phyloP scores from a whole-genome alignment of 108 stramenopile species.

The Cyclotella cryptica region DNA sequence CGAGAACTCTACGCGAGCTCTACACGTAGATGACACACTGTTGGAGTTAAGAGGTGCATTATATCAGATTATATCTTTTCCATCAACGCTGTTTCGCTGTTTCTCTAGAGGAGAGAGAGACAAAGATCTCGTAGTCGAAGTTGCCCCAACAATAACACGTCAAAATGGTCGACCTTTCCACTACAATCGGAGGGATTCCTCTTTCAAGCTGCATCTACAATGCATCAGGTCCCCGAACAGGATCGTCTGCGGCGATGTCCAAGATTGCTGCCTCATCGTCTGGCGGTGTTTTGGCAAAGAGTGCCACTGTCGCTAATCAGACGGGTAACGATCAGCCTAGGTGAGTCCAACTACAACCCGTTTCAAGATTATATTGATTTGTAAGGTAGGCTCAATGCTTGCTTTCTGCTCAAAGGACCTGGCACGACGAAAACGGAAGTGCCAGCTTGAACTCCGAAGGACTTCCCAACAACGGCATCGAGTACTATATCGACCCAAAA shows the following conservation, averaged over 20 bases:
- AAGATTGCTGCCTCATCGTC: constrained; percentile 72
- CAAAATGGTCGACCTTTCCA: constrained; percentile 50
- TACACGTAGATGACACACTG: too few relatives aligned
- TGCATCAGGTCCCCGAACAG: constrained; percentile 90
- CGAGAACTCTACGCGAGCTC: too few relatives aligned
- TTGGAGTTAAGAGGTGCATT: too few relatives aligned
- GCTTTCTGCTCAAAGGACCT: constrained; percentile 33
- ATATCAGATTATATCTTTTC: too few relatives aligned
- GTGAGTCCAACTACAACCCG: constrained; percentile 23
- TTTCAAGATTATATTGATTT: too few relatives aligned
- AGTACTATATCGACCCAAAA: constrained; percentile 79
- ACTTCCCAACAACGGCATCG: constrained; percentile 91
- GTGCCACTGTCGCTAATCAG: constrained; percentile 77
- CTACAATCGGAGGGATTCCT: constrained; percentile 75
- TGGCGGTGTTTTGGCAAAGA: constrained; percentile 86
- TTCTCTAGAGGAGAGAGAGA: too few relatives aligned
- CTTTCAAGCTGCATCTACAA: constrained; percentile 87
- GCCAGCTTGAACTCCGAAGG: constrained; percentile 91
- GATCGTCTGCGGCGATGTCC: constrained; percentile 82
- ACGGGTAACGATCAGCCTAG: constrained; percentile 87
- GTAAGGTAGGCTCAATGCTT: not conserved
- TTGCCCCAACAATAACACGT: too few relatives aligned
- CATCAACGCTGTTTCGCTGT: too few relatives aligned
- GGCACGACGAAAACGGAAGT: constrained; percentile 51
- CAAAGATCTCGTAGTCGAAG: too few relatives aligned